phyloP scores from a whole-genome alignment of 2,329 filamentous ascomycete genomes.

The Penicillium sp. region DNA sequence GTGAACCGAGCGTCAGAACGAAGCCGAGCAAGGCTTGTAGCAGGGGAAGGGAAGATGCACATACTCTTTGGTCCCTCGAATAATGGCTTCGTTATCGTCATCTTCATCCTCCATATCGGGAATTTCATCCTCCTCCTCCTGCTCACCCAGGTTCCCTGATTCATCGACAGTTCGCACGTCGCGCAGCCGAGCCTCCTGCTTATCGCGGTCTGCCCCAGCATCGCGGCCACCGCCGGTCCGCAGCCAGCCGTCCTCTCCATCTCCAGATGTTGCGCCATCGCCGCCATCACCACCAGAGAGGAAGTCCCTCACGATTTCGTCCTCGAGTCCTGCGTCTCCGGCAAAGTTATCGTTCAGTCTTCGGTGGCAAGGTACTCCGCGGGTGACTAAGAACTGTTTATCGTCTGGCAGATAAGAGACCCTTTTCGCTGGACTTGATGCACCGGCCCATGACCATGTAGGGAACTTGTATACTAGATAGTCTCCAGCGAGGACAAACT shows the following conservation, averaged over 20 bases:
- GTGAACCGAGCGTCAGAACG: slow-evolving; percentile 10
- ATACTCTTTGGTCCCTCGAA: slow-evolving; percentile 65
- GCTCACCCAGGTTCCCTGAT: slow-evolving; percentile 76
- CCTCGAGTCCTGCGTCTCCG: slow-evolving; percentile 78
- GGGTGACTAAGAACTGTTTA: slow-evolving; percentile 94
- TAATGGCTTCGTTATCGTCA: slow-evolving; percentile 91
- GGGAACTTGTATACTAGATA: slow-evolving; percentile 99
- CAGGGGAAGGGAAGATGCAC: slow-evolving; percentile 27
- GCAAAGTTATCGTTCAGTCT: slow-evolving; percentile 91
- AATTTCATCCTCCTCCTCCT: slow-evolving; percentile 68
- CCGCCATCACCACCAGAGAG: slow-evolving; percentile 51
- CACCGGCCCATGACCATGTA: slow-evolving; percentile 94
- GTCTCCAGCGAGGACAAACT: slow-evolving; percentile 93
- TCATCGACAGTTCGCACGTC: slow-evolving; percentile 89
- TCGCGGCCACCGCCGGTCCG: slow-evolving; percentile 71
- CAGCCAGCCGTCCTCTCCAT: slow-evolving; percentile 88
- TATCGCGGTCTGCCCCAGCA: slow-evolving; percentile 50
- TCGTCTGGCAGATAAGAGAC: slow-evolving; percentile 76
- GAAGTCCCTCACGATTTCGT: slow-evolving; percentile 78
- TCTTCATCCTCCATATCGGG: slow-evolving; percentile 98
- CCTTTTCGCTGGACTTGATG: slow-evolving; percentile 73
- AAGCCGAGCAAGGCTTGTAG: neutral
- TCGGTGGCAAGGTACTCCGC: slow-evolving; percentile 88
- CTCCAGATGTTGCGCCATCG: slow-evolving; percentile 61
- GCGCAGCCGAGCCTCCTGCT: slow-evolving; percentile 68